These are phyloP conservation scores for Zymoseptoria ardabiliae DNA, from an alignment of 2,329 filamentous ascomycete genomes.

Conservation along the genomic window DNA sequence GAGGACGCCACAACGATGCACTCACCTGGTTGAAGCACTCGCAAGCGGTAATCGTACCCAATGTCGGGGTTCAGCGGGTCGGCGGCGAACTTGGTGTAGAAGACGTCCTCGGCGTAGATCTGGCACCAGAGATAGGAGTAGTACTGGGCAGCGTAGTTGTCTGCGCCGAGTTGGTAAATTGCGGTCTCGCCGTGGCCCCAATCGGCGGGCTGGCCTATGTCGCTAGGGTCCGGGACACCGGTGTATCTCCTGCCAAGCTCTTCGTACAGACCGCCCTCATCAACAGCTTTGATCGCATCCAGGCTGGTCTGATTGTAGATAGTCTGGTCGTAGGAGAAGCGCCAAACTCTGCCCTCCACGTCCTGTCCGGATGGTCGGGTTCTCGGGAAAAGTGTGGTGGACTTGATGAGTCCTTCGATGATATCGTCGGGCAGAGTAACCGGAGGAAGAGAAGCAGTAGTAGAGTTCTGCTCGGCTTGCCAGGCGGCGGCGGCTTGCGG, in stretches of 20 bases:
- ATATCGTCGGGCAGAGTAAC: not conserved
- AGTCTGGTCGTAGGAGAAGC: not conserved
- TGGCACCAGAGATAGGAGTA: not conserved
- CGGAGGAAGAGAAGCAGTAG: not conserved
- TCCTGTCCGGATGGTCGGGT: not conserved
- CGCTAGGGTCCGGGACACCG: not conserved
- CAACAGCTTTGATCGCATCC: not conserved
- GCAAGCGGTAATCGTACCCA: not conserved
- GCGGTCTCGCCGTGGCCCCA: not conserved
- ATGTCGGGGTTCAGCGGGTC: not conserved
- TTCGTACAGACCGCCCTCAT: not conserved
- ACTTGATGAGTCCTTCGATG: not conserved
- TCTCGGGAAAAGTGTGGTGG: not conserved
- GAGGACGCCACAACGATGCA: not conserved
- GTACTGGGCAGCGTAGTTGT: not conserved
- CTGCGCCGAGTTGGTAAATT: not conserved
- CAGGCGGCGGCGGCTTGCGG: constrained; percentile 1
- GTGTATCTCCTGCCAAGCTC: not conserved
- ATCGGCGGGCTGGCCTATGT: not conserved
- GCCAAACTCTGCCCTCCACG: not conserved
- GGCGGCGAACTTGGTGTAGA: not conserved
- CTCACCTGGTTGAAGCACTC: not conserved
- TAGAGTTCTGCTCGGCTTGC: not conserved
- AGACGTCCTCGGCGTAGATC: not conserved
- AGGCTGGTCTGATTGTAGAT: not conserved